phyloP scores from a whole-genome alignment of 202 grass and related monocot genomes.

The Sporobolus alterniflorus region DNA sequence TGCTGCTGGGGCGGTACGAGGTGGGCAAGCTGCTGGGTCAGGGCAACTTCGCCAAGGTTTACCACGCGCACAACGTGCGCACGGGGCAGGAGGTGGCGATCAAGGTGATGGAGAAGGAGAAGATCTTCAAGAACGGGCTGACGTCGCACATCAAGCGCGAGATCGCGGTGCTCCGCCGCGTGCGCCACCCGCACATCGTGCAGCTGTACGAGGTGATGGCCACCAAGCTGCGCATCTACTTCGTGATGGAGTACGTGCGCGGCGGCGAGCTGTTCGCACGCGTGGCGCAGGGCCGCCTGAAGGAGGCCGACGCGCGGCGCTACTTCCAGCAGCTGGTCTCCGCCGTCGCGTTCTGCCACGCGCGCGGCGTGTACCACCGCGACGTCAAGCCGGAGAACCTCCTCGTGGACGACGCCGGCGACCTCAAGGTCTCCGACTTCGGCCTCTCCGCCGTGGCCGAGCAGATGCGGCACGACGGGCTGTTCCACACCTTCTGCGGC shows the following conservation, averaged over 20 bases:
- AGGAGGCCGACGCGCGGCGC: slow-evolving; percentile 63
- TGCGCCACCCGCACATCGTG: slow-evolving; percentile 91
- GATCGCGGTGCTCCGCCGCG: slow-evolving; percentile 78
- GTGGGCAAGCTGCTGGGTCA: slow-evolving; percentile 75
- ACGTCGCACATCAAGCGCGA: slow-evolving; percentile 86
- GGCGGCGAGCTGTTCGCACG: slow-evolving; percentile 88
- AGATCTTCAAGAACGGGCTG: slow-evolving; percentile 59
- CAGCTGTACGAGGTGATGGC: slow-evolving; percentile 95
- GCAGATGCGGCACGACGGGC: slow-evolving; percentile 72
- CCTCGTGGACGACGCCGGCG: slow-evolving; percentile 83
- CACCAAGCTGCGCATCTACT: slow-evolving; percentile 90
- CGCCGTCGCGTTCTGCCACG: slow-evolving; percentile 86
- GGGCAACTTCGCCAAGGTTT: slow-evolving; percentile 93
- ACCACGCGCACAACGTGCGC: slow-evolving; percentile 60
- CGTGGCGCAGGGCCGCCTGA: slow-evolving; percentile 63
- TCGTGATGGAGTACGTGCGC: slow-evolving; percentile 94
- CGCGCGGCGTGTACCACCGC: slow-evolving; percentile 82
- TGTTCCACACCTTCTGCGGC: slow-evolving; percentile 95
- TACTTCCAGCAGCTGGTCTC: slow-evolving; percentile 99
- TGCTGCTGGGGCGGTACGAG: slow-evolving; percentile 74
- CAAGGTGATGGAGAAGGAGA: slow-evolving; percentile 96
- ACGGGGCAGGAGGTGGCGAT: slow-evolving; percentile 84
- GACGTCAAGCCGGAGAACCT: slow-evolving; percentile 98
- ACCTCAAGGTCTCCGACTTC: slow-evolving; percentile 93
- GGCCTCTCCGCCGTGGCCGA: slow-evolving; percentile 86